Evolutionary conservation across 1,284 basidiomycete genomes (phyloP), one percentile per base, ranked within the genome.

Genomic region (Fomitopsis pinicola): DNA sequence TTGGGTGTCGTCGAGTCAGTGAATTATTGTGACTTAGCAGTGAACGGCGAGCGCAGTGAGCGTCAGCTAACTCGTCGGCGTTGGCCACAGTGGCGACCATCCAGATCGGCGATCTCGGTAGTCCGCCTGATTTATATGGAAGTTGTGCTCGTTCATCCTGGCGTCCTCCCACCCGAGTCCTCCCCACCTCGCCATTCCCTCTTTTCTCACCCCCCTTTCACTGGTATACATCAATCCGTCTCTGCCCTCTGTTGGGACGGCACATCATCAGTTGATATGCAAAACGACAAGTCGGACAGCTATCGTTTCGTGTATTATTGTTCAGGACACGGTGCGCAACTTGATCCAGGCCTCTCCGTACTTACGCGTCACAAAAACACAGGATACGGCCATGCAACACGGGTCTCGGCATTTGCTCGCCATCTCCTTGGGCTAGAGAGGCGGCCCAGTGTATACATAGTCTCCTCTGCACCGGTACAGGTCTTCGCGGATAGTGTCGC

Each of bases 371-470:
- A 22, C 12, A 19, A 1, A 40, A 22, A n/a, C 52, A 7, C 64
- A 89, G 86, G 87, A 33, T 90, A 87, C 63, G 88, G 88, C 9
- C 88, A 90, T 69, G 88, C 87, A 26, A 91, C 88, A 5, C 82
- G 88, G 40, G 88, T 91, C 10, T 88, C 87, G 44, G 88, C 88
- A 1, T 84, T 91, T 64, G 77, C 85, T 8, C 75, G 77, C 52
- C 81, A 86, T 63, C 75, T 91, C 15, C 75, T 87, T 14, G 75
- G 72, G 54, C 73, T 85, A 7, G 60, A 71, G 8, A 68, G 72
- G 2, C 69, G 71, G 45, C 84, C 83, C 4, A 74, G 69, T 22
- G 73, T 91, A 3, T 74, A 84, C 69, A 85, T 90, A 58, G 80
- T 87, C 42, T 89, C 88, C 0, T 88, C 87, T 15, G 88, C 87